Evolutionary conservation across 345 rosid species (phyloP), one percentile per base, ranked within the genome.

Genomic region (Brassica juncea): DNA sequence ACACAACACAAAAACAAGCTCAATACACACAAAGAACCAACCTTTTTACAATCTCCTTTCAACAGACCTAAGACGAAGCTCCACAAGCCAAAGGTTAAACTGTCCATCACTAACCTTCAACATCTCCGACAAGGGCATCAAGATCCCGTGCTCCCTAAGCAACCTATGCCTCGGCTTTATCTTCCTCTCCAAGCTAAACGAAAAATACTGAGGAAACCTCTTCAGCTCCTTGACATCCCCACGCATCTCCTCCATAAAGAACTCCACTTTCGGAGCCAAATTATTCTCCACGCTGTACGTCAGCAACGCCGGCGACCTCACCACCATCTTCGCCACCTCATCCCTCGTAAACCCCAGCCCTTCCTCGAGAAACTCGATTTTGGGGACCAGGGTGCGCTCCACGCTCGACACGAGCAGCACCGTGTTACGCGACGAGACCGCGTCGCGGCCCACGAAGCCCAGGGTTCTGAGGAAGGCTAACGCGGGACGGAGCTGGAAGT

Each of bases 151-250:
- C 82, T 87, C 85, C 25, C 74, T 84, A 81, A 94, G 75, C 88
- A 86, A 81, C 64, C 82, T 81, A 84, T 91, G 89, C 66, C 99
- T 84, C 0, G 97, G 97, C 84, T 82, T 91, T 34, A 94, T 94
- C 90, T 88, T 94, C 81, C 85, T 77, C 79, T 92, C 98, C 80
- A 94, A 86, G 81, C 98, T 94, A 81, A 90, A 94, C 0, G 91
- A 88, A 73, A 94, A 94, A 44, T 82, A 94, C 88, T 91, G 97
- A n/a, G 98, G 97, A 76, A 94, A 94, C 58, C 80, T 78, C 80
- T 85, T 87, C 12, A 94, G 30, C 75, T 92, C 98, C 77, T 8
- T 72, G 62, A 91, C 73, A 25, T 92, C 85, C 2, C 92, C 91
- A 58, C 84, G 68, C 90, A 94, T 94, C 72, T 90, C 91, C 63